Evolutionary conservation across 208 protist genomes (phyloP).

Genomic region (Wallacemonas rigidus): DNA sequence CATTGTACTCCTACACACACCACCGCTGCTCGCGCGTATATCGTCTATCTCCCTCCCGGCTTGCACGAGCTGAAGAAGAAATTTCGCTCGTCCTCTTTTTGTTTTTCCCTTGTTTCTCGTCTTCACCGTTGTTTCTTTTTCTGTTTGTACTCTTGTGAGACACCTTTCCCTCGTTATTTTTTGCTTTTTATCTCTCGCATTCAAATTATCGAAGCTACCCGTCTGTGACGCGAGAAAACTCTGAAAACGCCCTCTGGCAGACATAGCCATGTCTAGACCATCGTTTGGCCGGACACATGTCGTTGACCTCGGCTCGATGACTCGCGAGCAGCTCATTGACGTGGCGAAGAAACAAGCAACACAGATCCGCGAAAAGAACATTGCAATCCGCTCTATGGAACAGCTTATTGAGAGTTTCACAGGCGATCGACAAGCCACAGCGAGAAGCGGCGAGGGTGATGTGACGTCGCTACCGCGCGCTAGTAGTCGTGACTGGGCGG

Average conservation of each 20-base stretch:
- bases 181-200: not conserved
- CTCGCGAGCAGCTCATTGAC: constrained; percentile 59
- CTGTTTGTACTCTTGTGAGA: constrained; percentile 19
- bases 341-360: constrained; percentile 57
- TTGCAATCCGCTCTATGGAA: constrained; percentile 43
- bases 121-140: constrained; percentile 19
- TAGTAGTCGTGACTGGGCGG: not conserved
- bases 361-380: constrained; percentile 62
- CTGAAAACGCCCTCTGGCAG: not conserved
- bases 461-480: constrained; percentile 3
- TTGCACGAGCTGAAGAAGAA: too few species aligned
- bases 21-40: too few species aligned
- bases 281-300: constrained; percentile 43
- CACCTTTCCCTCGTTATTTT: not conserved
- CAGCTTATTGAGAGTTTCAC: constrained; percentile 48
- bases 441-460: not conserved
- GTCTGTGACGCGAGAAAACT: not conserved
- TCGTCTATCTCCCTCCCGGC: too few species aligned
- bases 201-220: too few species aligned
- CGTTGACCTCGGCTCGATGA: constrained; percentile 52
- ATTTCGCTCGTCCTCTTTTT: constrained; percentile 7
- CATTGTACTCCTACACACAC: too few species aligned
- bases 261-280: constrained; percentile 5
- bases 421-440: constrained; percentile 8
- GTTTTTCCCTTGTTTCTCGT: constrained; percentile 1